These are phyloP conservation scores for Saccharomyces hybrid DNA, from an alignment of 1,139 yeast species.

Conservation along the genomic window DNA sequence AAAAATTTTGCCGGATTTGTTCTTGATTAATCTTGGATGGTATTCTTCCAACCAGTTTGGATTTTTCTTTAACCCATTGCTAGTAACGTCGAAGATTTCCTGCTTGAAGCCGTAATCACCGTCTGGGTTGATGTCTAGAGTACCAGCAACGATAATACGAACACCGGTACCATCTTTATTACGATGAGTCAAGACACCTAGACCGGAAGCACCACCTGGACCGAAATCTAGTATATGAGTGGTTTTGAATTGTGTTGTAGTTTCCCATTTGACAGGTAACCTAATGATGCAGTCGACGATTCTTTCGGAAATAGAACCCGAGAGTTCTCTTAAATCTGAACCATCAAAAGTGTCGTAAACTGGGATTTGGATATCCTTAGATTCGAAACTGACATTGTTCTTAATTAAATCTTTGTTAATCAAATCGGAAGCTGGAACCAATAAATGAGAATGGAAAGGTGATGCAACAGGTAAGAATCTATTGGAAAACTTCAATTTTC, in stretches of 20 bases:
- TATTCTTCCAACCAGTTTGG: slow-evolving; percentile 86
- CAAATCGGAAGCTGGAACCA: slow-evolving; percentile 60
- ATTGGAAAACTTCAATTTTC: slow-evolving; percentile 88
- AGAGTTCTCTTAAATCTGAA: slow-evolving; percentile 54
- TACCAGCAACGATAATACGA: slow-evolving; percentile 88
- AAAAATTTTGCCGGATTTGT: slow-evolving; percentile 60
- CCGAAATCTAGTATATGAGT: slow-evolving; percentile 95
- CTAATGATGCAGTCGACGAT: slow-evolving; percentile 76
- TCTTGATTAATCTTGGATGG: slow-evolving; percentile 78
- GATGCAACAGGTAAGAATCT: slow-evolving; percentile 92
- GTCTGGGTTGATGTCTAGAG: slow-evolving; percentile 58
- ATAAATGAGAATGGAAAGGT: slow-evolving; percentile 92
- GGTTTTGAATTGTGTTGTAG: slow-evolving; percentile 68
- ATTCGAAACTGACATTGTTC: slow-evolving; percentile 50
- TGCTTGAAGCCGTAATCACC: slow-evolving; percentile 93
- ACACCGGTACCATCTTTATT: slow-evolving; percentile 99
- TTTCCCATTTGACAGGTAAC: slow-evolving; percentile 92
- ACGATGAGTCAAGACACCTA: slow-evolving; percentile 92
- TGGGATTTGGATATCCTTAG: slow-evolving; percentile 61
- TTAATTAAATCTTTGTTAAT: slow-evolving; percentile 59
- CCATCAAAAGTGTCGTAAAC: slow-evolving; percentile 91
- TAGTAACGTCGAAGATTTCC: slow-evolving; percentile 74
- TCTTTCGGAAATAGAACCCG: slow-evolving; percentile 53
- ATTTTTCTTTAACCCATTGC: slow-evolving; percentile 66
- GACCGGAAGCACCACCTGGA: slow-evolving; percentile 97